These are phyloP conservation scores for Bathelium albidoporum DNA, from an alignment of 495 filamentous ascomycete species.

Conservation along the genomic window DNA sequence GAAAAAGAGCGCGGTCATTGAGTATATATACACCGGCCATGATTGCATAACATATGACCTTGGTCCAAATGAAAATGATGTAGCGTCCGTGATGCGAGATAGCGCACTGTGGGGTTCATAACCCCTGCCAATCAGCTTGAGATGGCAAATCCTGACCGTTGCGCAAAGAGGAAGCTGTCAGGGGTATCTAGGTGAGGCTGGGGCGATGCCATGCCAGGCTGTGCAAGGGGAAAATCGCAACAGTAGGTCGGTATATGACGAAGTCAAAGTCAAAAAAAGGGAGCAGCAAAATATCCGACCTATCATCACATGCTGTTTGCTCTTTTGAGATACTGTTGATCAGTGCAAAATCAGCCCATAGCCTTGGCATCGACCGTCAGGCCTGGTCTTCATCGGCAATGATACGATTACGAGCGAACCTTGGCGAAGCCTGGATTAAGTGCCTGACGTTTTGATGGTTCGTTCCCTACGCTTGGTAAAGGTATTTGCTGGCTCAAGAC, in stretches of 20 bases:
- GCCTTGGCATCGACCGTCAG: background rate
- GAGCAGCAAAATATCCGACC: background rate
- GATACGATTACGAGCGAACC: too few relatives aligned
- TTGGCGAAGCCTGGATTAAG: too few relatives aligned
- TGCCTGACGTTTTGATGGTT: too few relatives aligned
- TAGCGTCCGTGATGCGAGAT: background rate
- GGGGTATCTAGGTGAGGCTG: background rate
- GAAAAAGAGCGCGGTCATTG: background rate
- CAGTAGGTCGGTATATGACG: background rate
- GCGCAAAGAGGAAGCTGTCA: constrained; percentile 1
- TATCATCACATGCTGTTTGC: background rate
- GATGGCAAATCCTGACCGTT: background rate
- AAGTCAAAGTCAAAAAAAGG: background rate
- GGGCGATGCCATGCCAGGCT: background rate
- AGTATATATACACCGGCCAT: background rate
- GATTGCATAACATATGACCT: background rate
- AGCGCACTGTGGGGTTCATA: background rate
- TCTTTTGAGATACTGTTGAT: background rate
- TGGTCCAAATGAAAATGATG: background rate
- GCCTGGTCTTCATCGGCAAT: too few relatives aligned
- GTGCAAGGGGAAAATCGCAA: background rate
- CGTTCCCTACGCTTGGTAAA: background rate
- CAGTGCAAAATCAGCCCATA: background rate
- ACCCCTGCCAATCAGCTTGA: background rate
- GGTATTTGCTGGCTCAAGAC: background rate